Percentiles rank a stretch among this genome's conserved stretches.
These are phyloP conservation scores for Clitopilus passeckerianus DNA, from an alignment of 768 basidiomycete genomes.

Conservation along the genomic window DNA sequence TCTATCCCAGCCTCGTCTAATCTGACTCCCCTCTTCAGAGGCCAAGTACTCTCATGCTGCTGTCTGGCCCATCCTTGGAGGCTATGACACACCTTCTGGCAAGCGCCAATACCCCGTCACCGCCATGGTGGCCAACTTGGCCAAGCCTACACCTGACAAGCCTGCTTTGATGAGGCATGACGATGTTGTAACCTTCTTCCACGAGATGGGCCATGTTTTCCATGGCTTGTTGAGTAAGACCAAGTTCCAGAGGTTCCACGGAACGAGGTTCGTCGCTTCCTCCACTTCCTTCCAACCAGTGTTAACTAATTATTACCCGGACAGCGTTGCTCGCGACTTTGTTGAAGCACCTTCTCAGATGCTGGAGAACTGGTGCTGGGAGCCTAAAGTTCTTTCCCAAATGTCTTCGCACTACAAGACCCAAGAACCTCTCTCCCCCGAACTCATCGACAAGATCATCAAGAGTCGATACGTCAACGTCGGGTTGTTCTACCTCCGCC, in stretches of 20 bases:
- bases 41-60: conserved; percentile 85
- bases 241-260: conserved; percentile 74
- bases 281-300: too few relatives aligned
- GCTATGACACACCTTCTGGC: conserved; percentile 53
- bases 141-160: conserved; percentile 75
- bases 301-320: not conserved
- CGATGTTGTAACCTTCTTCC: conserved; percentile 89
- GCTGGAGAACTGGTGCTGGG: conserved; percentile 95
- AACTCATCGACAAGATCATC: conserved; percentile 76
- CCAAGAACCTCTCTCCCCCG: conserved; percentile 61
- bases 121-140: conserved; percentile 89
- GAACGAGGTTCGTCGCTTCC: conserved; percentile 45
- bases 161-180: conserved; percentile 86
- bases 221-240: conserved; percentile 68
- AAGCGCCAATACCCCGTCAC: conserved; percentile 67
- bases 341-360: conserved; percentile 91
- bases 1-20: not conserved
- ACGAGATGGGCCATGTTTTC: conserved; percentile 82
- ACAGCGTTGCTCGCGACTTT: conserved; percentile 69
- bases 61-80: conserved; percentile 73
- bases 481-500: conserved; percentile 77
- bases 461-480: conserved; percentile 72
- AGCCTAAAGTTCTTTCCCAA: conserved; percentile 65
- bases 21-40: conserved; percentile 28
- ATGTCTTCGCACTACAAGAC: conserved; percentile 84